Evolutionary conservation across 73 alveolate genomes (phyloP), one percentile per base, ranked within the genome.

Genomic region (Paramecium octaurelia): DNA sequence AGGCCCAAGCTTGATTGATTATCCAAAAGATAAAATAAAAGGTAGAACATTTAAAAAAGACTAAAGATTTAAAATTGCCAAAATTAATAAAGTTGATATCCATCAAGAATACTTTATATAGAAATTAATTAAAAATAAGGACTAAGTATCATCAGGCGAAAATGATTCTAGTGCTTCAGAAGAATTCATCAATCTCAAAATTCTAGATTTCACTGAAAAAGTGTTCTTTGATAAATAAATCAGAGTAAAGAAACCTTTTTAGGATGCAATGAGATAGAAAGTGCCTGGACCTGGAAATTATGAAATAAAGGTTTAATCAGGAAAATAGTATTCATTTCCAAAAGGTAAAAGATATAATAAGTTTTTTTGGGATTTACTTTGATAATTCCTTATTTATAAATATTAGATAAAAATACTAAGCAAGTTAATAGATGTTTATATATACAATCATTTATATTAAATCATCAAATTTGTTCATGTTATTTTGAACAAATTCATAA

Each of bases 1-100:
- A 27, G 84, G 84, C 10, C 84, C 84, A 27, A 34, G 84, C 14
- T 64, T 64, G 27, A 64, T 64, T 64, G 84, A 64, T 64, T 64
- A 64, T 24, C 84, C 84, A 24, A 31, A 27, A 31, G 84, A 64
- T 23, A 27, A 27, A 27, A 64, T 34, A 34, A 64, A 64, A 64
- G 84, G 84, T 11, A 64, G 46, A 31, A 64, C 16, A 31, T 64
- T 64, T 34, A 64, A 11, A 31, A 27, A 64, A 34, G 20, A 27
- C 31, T 24, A 27, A 64, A 21, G 84, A 64, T 64, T 64, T 64
- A 54, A 54, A 54, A 16, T 54, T 16, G 23, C 21, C 4, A 54
- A 54, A 18, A 54, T 54, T 54, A 54, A 54, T 18, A 54, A 54
- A 18, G 69, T 23, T 18, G 69, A 54, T 54, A 54, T 54, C 3